Conservation (phyloP, 75 land plant genomes). For the Cunninghamia lanceolata region DNA sequence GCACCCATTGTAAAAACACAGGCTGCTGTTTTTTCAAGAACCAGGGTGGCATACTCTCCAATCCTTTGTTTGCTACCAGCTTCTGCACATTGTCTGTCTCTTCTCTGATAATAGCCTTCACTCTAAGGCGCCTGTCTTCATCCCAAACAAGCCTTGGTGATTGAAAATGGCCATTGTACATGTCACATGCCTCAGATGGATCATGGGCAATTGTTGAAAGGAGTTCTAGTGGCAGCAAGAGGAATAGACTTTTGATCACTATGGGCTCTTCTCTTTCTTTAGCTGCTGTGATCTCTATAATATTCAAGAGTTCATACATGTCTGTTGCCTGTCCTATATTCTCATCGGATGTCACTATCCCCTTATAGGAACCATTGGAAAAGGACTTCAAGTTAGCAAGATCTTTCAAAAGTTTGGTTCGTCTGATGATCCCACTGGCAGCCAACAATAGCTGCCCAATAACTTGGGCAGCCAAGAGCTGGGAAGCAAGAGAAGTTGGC, state of each 20-base stretch:
- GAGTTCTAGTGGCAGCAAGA: slow-evolving; percentile 36
- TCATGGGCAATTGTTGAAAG: slow-evolving; percentile 37
- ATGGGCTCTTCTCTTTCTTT: slow-evolving; percentile 18
- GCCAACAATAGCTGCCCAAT: slow-evolving; percentile 55
- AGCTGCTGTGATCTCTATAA: slow-evolving; percentile 21
- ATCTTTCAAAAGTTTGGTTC: slow-evolving; percentile 42
- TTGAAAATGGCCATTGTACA: slow-evolving; percentile 23
- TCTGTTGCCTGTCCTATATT: slow-evolving; percentile 47
- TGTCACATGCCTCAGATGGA: slow-evolving; percentile 39
- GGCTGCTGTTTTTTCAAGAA: slow-evolving; percentile 19
- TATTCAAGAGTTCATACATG: slow-evolving; percentile 47
- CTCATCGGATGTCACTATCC: slow-evolving; percentile 16
- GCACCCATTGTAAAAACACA: slow-evolving; percentile 33
- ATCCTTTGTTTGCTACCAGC: slow-evolving; percentile 9
- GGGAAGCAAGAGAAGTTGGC: slow-evolving; percentile 9
- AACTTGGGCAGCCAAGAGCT: slow-evolving; percentile 36
- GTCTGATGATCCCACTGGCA: slow-evolving; percentile 41
- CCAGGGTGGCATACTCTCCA: slow-evolving; percentile 28
- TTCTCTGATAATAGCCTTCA: slow-evolving; percentile 21
- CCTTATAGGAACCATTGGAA: slow-evolving; percentile 18
- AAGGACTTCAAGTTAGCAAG: slow-evolving; percentile 22
- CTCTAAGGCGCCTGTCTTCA: slow-evolving; percentile 24
- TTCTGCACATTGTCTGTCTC: slow-evolving; percentile 28
- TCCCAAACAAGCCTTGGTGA: slow-evolving; percentile 49
- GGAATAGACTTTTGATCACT: slow-evolving; percentile 27